These are phyloP conservation scores for Ceriops decandra DNA, from an alignment of 345 rosid species.

Conservation along the genomic window DNA sequence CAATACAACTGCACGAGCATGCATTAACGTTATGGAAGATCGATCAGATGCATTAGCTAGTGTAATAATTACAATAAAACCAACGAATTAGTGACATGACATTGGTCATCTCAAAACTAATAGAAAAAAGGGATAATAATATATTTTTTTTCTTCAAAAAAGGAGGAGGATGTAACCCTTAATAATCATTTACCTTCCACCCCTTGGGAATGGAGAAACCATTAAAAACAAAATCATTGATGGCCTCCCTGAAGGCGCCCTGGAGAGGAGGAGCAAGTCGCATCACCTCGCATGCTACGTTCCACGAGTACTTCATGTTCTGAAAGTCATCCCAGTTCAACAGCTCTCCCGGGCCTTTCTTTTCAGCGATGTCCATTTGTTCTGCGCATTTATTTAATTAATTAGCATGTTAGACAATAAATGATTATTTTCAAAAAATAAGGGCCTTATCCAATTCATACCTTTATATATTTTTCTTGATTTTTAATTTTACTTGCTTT, in stretches of 20 bases:
- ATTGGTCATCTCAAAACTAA: not conserved
- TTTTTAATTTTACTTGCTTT: too few relatives aligned
- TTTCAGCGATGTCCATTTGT: slow-evolving; percentile 4
- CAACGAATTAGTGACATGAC: not conserved
- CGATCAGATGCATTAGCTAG: too few relatives aligned
- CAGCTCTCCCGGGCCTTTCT: slow-evolving; percentile 7
- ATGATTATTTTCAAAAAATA: too few relatives aligned
- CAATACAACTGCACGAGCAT: not conserved
- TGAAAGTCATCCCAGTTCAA: slow-evolving; percentile 15
- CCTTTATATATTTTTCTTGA: too few relatives aligned
- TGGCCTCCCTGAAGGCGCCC: slow-evolving; percentile 14
- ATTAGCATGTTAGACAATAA: too few relatives aligned
- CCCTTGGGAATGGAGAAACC: slow-evolving; percentile 18
- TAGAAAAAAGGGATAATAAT: not conserved
- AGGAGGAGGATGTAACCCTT: not conserved
- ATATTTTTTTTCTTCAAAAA: not conserved
- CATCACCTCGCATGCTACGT: slow-evolving; percentile 12
- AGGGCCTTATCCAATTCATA: too few relatives aligned
- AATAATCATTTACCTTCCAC: not conserved
- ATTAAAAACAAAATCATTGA: not conserved
- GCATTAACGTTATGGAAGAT: not conserved
- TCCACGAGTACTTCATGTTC: slow-evolving; percentile 17
- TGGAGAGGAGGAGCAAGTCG: slow-evolving; percentile 11
- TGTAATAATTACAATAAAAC: too few relatives aligned
- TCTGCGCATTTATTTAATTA: not conserved